phyloP scores from a whole-genome alignment of 2,329 filamentous ascomycete species.

The Magnaporthales sp. region DNA sequence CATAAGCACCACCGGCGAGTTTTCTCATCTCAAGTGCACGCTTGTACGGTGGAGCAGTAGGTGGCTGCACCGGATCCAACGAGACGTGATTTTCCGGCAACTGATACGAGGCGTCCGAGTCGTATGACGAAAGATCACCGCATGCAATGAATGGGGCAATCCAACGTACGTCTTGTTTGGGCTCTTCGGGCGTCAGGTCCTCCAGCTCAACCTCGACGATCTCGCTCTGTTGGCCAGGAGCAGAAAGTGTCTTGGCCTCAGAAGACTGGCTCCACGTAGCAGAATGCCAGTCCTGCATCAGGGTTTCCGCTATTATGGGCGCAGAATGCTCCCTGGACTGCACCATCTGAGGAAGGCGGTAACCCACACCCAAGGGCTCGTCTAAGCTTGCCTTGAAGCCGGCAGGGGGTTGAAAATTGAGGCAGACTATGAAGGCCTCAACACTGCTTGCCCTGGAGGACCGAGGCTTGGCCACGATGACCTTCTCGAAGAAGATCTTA shows the following conservation, averaged over 20 bases:
- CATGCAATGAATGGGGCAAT: constrained; percentile 96
- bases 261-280: constrained; percentile 32
- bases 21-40: constrained; percentile 78
- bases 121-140: constrained; percentile 87
- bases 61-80: constrained; percentile 87
- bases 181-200: constrained; percentile 25
- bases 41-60: constrained; percentile 92
- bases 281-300: constrained; percentile 35
- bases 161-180: constrained; percentile 53
- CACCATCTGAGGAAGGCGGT: constrained; percentile 41
- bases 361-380: constrained; percentile 61
- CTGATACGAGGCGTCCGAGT: constrained; percentile 90
- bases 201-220: constrained; percentile 42
- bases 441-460: constrained; percentile 94
- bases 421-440: constrained; percentile 92
- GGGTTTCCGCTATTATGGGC: constrained; percentile 29
- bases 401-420: constrained; percentile 73
- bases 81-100: constrained; percentile 80
- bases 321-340: constrained; percentile 10
- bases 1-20: constrained; percentile 66
- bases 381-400: constrained; percentile 71
- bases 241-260: not conserved
- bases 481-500: constrained; percentile 79
- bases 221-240: constrained; percentile 14
- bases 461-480: constrained; percentile 86